Evolutionary conservation across 2,329 filamentous ascomycete genomes (phyloP), one percentile per base, ranked within the genome.

Genomic region (Metarhizium guizhouense): DNA sequence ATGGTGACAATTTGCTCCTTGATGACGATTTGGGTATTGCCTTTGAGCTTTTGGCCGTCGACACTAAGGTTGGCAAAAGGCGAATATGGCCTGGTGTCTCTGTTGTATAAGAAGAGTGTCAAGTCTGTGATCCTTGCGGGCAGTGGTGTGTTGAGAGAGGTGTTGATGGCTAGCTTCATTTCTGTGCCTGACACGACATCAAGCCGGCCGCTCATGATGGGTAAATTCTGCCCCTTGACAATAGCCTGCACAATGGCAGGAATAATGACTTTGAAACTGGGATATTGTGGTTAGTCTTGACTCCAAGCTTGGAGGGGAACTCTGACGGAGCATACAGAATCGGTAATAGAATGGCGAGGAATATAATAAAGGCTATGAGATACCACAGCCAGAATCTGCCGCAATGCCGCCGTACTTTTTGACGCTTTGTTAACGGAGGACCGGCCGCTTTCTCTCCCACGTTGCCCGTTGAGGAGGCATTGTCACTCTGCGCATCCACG

Each of bases 211-310:
- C 66, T 62, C 1, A 63, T 56, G 11, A 79, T 63, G 1, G 73
- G 70, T 11, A 79, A 63, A 6, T 66, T 60, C 30, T 76, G 72
- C 20, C 68, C 60, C 32, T 73, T 68, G 55, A 79, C 69, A 20
- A 78, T 73, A 32, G 64, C 61, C 57, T 76, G 74, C 1, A 75
- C 70, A 36, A 78, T 71, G n/a, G 70, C 70, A 1, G 76, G 76
- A 32, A 79, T 68, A 7, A 74, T 72, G 18, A 76, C 68, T 20
- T 70, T 64, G 65, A 79, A 79, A 34, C 76, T 78, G 29, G 29
- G 30, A 20, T 5, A 13, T 11, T 4, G 13, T 25, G 6, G 14
- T 51, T 20, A 38, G 53, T 62, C 53, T 62, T 53, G n/a, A 34
- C 47, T n/a, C 52, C 29, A 13, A 51, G 13, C 4, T 1, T 16